phyloP scores from a whole-genome alignment of 2,329 filamentous ascomycete genomes.

The Keithomyces neogunnii region DNA sequence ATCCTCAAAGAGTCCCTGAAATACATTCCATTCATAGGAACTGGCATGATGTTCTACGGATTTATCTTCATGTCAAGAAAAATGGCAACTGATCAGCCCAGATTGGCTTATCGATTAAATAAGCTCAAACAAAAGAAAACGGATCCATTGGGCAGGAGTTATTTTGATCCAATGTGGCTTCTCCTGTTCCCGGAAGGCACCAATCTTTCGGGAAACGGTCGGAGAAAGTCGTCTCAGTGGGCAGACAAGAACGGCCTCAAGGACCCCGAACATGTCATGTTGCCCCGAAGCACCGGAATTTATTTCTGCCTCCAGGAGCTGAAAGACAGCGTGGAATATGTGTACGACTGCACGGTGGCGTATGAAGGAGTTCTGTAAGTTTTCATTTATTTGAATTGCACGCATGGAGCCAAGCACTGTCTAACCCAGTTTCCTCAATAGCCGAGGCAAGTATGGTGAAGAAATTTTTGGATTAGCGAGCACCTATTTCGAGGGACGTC shows the following conservation, averaged over 20 bases:
- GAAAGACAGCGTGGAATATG: slow-evolving; percentile 64
- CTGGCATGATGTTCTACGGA: slow-evolving; percentile 76
- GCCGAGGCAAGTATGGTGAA: slow-evolving; percentile 77
- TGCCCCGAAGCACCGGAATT: slow-evolving; percentile 73
- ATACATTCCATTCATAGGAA: slow-evolving; percentile 70
- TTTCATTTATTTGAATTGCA: neutral
- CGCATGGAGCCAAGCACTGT: neutral
- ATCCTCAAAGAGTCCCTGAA: slow-evolving; percentile 84
- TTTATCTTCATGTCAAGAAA: slow-evolving; percentile 92
- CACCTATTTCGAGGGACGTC: slow-evolving; percentile 80
- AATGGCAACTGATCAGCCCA: slow-evolving; percentile 70
- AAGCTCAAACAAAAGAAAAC: slow-evolving; percentile 54
- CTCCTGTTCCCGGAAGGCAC: slow-evolving; percentile 84
- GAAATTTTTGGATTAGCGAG: slow-evolving; percentile 80
- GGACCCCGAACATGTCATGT: slow-evolving; percentile 64
- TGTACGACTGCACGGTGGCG: slow-evolving; percentile 90
- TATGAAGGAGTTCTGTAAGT: slow-evolving; percentile 91
- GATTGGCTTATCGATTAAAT: slow-evolving; percentile 64
- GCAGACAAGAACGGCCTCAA: slow-evolving; percentile 65
- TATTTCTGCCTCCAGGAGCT: slow-evolving; percentile 74
- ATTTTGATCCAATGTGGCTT: slow-evolving; percentile 79
- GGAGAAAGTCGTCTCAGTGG: slow-evolving; percentile 64
- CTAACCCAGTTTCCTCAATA: slow-evolving; percentile 21
- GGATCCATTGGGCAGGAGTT: slow-evolving; percentile 44
- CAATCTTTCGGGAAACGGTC: slow-evolving; percentile 64